These are phyloP conservation scores for Pezicula carpinea DNA, from an alignment of 2,329 filamentous ascomycete species.

Conservation along the genomic window DNA sequence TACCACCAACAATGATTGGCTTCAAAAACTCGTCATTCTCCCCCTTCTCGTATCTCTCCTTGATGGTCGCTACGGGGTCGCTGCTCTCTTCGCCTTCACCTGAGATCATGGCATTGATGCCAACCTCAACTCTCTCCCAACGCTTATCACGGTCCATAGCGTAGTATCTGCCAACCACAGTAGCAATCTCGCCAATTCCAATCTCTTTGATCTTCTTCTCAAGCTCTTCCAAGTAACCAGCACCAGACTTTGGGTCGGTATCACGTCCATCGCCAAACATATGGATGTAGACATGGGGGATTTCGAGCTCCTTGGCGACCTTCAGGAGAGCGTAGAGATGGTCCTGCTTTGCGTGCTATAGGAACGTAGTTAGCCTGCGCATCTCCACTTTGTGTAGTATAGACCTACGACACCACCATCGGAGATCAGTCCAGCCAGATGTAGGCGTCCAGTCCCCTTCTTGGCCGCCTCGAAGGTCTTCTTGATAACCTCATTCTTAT, in stretches of 20 bases:
- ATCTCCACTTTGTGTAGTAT: constrained; percentile 1
- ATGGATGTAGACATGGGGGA: constrained; percentile 95
- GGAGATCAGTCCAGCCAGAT: constrained; percentile 87
- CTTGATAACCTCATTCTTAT: constrained; percentile 30
- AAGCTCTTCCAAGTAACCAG: constrained; percentile 82
- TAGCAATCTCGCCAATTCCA: constrained; percentile 81
- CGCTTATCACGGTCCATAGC: constrained; percentile 99
- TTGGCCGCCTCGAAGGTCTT: constrained; percentile 75
- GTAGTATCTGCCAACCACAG: constrained; percentile 93
- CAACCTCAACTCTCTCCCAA: constrained; percentile 91
- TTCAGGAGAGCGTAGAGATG: constrained; percentile 85
- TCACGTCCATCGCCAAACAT: constrained; percentile 98
- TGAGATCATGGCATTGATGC: constrained; percentile 73
- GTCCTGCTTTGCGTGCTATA: constrained; percentile 83
- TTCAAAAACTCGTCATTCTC: constrained; percentile 98
- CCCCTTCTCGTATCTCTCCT: constrained; percentile 78
- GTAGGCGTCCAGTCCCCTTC: constrained; percentile 84
- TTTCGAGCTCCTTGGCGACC: constrained; percentile 81
- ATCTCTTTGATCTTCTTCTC: constrained; percentile 78
- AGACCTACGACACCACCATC: constrained; percentile 79
- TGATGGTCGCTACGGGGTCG: constrained; percentile 82
- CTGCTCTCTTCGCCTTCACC: constrained; percentile 83
- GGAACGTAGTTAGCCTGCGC: constrained; percentile 10
- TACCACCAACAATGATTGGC: constrained; percentile 89
- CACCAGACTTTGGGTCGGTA: constrained; percentile 92